Conservation (phyloP, 1,284 basidiomycete genomes). For the Microbotryum lychnidis-dioicae region DNA sequence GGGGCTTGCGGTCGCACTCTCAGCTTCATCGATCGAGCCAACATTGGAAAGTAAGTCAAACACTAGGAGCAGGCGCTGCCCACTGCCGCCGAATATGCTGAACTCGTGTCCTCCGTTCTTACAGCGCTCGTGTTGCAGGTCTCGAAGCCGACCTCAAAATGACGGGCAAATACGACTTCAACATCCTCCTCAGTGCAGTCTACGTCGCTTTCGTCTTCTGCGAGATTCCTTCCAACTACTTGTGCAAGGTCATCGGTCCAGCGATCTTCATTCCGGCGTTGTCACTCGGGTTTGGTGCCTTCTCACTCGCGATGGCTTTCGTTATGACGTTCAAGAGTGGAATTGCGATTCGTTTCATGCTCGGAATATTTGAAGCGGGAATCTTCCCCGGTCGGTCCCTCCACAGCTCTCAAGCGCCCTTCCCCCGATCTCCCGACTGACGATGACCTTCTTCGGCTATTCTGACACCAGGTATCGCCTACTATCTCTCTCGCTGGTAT, state of each 20-base stretch:
- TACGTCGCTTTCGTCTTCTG: constrained; percentile 32
- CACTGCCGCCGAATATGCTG: too few species aligned
- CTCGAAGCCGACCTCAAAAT: constrained; percentile 33
- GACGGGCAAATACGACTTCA: constrained; percentile 30
- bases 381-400: constrained; percentile 15
- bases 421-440: too few species aligned
- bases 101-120: background rate
- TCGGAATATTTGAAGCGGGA: constrained; percentile 31
- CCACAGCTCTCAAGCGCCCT: background rate
- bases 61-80: background rate
- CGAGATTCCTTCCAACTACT: constrained; percentile 18
- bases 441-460: too few species aligned
- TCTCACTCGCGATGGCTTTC: constrained; percentile 24
- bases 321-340: constrained; percentile 28
- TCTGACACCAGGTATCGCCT: constrained; percentile 18
- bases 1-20: background rate
- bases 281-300: constrained; percentile 31
- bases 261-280: constrained; percentile 21
- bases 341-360: constrained; percentile 32
- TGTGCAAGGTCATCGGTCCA: constrained; percentile 16
- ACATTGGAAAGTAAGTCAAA: constrained; percentile 31
- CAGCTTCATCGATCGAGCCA: constrained; percentile 32
- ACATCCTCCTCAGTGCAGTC: constrained; percentile 29
- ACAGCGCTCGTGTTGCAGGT: constrained; percentile 30
- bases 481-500: constrained; percentile 35